These are phyloP conservation scores for Lodderomyces metapsilosis DNA, from an alignment of 1,139 yeast species.

Conservation along the genomic window DNA sequence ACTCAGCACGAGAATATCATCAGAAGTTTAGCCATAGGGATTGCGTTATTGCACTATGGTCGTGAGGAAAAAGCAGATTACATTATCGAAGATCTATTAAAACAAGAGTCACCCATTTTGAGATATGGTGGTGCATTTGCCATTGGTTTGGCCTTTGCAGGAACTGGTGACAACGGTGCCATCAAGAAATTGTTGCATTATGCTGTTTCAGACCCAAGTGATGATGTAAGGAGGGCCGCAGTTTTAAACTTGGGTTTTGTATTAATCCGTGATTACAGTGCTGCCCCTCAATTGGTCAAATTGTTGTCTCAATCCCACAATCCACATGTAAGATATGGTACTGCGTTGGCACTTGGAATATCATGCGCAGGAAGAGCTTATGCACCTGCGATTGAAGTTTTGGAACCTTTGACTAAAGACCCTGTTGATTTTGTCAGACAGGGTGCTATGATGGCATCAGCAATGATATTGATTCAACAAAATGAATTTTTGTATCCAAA, in stretches of 20 bases:
- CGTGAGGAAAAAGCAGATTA: constrained; percentile 79
- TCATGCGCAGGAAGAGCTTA: constrained; percentile 95
- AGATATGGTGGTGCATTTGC: constrained; percentile 97
- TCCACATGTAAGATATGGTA: constrained; percentile 98
- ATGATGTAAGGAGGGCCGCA: constrained; percentile 95
- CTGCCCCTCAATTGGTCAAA: constrained; percentile 94
- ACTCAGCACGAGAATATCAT: constrained; percentile 95
- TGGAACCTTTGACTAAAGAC: constrained; percentile 91
- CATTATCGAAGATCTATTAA: constrained; percentile 64
- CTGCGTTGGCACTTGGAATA: constrained; percentile 95
- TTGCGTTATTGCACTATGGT: constrained; percentile 84
- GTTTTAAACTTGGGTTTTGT: constrained; percentile 94
- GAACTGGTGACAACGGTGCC: constrained; percentile 89
- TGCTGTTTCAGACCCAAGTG: constrained; percentile 96
- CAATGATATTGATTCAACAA: constrained; percentile 93
- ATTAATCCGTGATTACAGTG: constrained; percentile 83
- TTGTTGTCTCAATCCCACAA: constrained; percentile 91
- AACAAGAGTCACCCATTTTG: constrained; percentile 77
- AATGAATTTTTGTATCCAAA: constrained; percentile 82
- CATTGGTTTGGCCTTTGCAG: constrained; percentile 93
- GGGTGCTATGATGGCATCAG: constrained; percentile 90
- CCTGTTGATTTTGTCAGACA: constrained; percentile 97
- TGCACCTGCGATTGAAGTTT: constrained; percentile 84
- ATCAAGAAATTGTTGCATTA: constrained; percentile 82
- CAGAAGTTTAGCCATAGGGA: constrained; percentile 86